Percentiles rank a stretch among this genome's conserved stretches.
Evolutionary conservation across 331 rosid genomes (phyloP).

Genomic region (Cucumis variabilis): DNA sequence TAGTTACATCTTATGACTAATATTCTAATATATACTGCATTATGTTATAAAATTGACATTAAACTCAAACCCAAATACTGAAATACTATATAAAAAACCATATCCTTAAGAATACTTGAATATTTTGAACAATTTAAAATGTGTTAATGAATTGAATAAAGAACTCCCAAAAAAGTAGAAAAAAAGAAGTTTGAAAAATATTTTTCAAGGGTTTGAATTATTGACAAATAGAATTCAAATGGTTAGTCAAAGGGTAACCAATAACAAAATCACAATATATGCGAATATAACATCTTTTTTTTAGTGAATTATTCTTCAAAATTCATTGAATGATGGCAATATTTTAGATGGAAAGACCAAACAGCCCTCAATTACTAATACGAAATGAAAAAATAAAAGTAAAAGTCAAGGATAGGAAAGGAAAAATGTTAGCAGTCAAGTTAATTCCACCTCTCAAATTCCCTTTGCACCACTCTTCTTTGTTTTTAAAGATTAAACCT

Average conservation of each 20-base stretch:
- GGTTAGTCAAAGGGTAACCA: neutral
- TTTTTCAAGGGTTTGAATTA: neutral
- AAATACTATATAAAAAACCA: no score
- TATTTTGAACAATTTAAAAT: no score
- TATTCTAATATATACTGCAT: no score
- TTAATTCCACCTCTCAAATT: no score
- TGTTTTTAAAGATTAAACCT: no score
- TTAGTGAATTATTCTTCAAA: neutral
- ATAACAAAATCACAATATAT: neutral
- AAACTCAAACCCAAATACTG: no score
- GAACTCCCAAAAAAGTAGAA: neutral
- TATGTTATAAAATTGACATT: no score
- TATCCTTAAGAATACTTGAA: no score
- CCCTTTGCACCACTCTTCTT: no score
- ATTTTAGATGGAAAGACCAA: neutral
- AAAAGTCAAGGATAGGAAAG: neutral
- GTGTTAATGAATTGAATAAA: no score
- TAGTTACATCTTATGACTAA: no score
- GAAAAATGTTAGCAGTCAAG: neutral
- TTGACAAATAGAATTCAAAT: neutral
- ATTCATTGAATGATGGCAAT: neutral
- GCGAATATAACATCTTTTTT: no score
- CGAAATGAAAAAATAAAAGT: neutral
- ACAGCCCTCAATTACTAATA: neutral
- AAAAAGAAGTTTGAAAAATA: neutral